phyloP scores from a whole-genome alignment of 176 grass and related monocot species.

The Leersia perrieri region DNA sequence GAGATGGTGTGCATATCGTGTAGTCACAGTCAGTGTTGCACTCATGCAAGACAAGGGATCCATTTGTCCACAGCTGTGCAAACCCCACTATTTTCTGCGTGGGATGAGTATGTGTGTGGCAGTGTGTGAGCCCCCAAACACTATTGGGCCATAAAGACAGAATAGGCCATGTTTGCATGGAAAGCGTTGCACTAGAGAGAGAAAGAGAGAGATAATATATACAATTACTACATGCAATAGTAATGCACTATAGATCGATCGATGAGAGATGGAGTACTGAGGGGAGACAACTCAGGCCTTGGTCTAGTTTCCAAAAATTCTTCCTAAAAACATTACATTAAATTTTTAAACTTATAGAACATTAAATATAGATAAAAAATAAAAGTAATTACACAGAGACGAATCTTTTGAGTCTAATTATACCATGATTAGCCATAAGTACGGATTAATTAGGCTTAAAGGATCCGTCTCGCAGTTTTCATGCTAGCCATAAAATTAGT shows the following conservation, averaged over 20 bases:
- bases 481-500: no score
- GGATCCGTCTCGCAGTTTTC: no score
- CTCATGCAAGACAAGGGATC: constrained; percentile 86
- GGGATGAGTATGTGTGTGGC: constrained; percentile 23
- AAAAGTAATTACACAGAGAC: no score
- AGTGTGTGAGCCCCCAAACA: constrained; percentile 52
- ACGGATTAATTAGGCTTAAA: no score
- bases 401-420: no score
- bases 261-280: constrained; percentile 24
- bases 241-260: constrained; percentile 37
- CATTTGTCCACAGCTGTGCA: constrained; percentile 66
- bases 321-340: no score
- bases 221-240: constrained; percentile 52
- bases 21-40: constrained; percentile 66
- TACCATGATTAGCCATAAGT: no score
- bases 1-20: constrained; percentile 26
- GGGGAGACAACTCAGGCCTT: constrained; percentile 31
- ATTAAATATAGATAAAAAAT: no score
- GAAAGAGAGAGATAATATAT: constrained; percentile 9
- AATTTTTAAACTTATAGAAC: no score
- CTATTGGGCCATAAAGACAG: constrained; percentile 70
- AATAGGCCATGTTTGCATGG: constrained; percentile 54
- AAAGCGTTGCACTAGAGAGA: constrained; percentile 43
- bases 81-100: constrained; percentile 47
- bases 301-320: no score